These are phyloP conservation scores for Mitragyna speciosa DNA, from an alignment of 257 asterid genomes.

Conservation along the genomic window DNA sequence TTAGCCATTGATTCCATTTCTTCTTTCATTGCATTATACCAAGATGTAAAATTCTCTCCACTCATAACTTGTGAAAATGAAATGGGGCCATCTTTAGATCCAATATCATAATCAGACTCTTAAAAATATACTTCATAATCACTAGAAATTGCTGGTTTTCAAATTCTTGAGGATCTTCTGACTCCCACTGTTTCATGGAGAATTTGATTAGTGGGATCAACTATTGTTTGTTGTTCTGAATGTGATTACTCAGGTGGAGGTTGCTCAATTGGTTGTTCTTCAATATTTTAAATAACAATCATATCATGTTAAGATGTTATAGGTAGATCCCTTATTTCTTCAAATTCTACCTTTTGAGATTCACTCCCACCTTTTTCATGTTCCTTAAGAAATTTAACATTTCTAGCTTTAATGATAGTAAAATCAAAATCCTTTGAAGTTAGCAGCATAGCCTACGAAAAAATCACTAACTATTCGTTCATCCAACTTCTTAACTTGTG, in stretches of 20 bases:
- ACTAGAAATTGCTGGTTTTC: too few species aligned
- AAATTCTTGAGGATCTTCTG: too few species aligned
- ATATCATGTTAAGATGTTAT: not conserved
- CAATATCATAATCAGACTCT: too few species aligned
- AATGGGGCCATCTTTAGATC: too few species aligned
- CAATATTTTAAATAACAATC: not conserved
- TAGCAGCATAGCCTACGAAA: not conserved
- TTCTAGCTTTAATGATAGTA: not conserved
- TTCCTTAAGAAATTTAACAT: slow-evolving; percentile 3
- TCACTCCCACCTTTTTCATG: not conserved
- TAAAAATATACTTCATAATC: too few species aligned
- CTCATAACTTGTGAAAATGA: too few species aligned
- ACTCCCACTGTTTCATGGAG: not conserved
- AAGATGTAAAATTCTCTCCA: too few species aligned
- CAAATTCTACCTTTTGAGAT: not conserved
- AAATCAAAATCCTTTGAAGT: not conserved
- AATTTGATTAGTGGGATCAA: not conserved
- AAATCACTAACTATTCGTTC: not conserved
- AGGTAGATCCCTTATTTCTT: too few species aligned
- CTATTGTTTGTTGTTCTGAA: too few species aligned
- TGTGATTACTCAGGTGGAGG: not conserved
- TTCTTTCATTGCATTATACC: too few species aligned
- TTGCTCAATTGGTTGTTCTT: not conserved
- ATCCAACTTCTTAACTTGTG: not conserved
- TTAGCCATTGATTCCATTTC: too few species aligned